Evolutionary conservation across 768 basidiomycete species (phyloP).

Genomic region (Suillus subalutaceus): DNA sequence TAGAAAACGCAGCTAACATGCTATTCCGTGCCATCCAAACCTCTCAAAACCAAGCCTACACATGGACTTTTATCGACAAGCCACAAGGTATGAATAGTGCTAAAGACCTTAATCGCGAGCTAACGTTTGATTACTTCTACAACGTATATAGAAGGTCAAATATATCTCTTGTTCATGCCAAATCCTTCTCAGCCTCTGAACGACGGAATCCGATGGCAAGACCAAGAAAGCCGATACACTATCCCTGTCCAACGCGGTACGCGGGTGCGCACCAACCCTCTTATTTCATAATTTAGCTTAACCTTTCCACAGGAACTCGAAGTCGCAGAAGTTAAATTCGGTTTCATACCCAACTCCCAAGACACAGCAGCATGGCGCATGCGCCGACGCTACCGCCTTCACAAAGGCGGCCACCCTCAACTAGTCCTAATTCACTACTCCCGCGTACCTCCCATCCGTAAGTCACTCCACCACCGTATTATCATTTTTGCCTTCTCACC

Average conservation of each 20-base stretch:
- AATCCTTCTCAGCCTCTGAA: constrained; percentile 62
- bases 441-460: no score
- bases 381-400: no score
- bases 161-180: constrained; percentile 65
- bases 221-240: constrained; percentile 63
- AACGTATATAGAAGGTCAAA: constrained; percentile 55
- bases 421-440: no score
- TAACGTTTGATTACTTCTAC: background rate
- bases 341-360: no score
- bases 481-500: no score
- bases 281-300: no score
- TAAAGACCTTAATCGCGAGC: no score
- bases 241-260: constrained; percentile 48
- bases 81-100: constrained; percentile 55
- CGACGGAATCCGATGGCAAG: constrained; percentile 80
- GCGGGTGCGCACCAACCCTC: constrained; percentile 50
- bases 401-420: no score
- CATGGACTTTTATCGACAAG: constrained; percentile 78
- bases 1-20: constrained; percentile 62
- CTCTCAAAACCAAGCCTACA: constrained; percentile 64
- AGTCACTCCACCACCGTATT: no score
- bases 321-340: no score
- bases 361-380: no score
- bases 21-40: constrained; percentile 59
- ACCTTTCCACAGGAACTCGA: no score